Base-by-base conservation (phyloP, 345 rosid species). In the Gossypium longicalyx region DNA sequence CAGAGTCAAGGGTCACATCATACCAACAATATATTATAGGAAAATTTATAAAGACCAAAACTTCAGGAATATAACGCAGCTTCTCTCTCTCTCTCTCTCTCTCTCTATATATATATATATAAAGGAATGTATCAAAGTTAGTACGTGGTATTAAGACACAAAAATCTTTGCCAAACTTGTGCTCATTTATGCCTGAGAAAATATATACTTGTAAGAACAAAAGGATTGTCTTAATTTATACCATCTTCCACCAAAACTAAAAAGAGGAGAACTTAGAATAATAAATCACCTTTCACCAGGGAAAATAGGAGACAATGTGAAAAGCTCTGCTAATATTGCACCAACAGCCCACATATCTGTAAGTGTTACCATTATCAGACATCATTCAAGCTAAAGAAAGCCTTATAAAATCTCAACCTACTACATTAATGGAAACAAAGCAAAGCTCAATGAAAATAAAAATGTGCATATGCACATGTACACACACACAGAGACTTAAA, bases 271-370 rank as follows among this genome's bases (percentile, higher is more conserved):
- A 49, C n/a, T 52, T 23, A 29, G 59, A 47, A 64, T 8, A 76
- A 17, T 48, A 60, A 64, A 76, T 83, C 77, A 91, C 98, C 98
- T 92, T 85, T 94, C 98, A 44, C 97, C 98, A 61, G 97, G 97
- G 72, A 92, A 94, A 81, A 94, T 87, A 12, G 98, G 98, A 66
- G 93, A 83, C 63, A 74, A 78, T n/a, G 94, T 88, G 86, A 90
- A 90, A 79, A 94, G 93, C 89, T 94, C 98, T 78, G 97, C 97
- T 67, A 94, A 63, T 82, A 94, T 84, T 47, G 98, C 92, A 49
- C 98, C 98, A 78, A 94, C 93, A 38, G 97, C 98, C 98, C 98
- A 94, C 98, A 94, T 90, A 51, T 94, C 97, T 94, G 89, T 61
- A 80, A 69, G 73, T 70, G 69, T n/a, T 65, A 47, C 78, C 54